Percentiles rank a stretch among this genome's conserved stretches.
Conservation (phyloP, 2,329 filamentous ascomycete species). For the Pseudomassariella vexata region DNA sequence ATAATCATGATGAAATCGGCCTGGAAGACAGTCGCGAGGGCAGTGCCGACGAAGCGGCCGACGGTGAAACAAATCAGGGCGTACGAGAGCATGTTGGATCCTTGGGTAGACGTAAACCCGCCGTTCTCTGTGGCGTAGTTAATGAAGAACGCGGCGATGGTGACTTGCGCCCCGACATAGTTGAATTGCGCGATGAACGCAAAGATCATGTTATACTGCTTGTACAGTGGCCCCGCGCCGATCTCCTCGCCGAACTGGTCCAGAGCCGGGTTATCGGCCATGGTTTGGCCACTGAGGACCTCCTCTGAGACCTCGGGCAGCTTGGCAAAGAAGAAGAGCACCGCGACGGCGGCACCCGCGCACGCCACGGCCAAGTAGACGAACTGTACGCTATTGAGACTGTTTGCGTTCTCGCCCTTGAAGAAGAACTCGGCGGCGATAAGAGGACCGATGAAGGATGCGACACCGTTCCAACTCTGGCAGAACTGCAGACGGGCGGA, state of each 20-base stretch:
- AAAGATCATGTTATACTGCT: slow-evolving; percentile 50
- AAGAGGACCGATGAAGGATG: slow-evolving; percentile 47
- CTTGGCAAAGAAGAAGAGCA: slow-evolving; percentile 44
- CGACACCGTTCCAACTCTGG: slow-evolving; percentile 48
- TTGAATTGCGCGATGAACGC: slow-evolving; percentile 50
- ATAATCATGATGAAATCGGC: slow-evolving; percentile 40
- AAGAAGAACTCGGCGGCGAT: slow-evolving; percentile 51
- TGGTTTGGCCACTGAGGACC: slow-evolving; percentile 1
- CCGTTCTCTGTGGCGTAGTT: slow-evolving; percentile 23
- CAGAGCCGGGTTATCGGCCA: slow-evolving; percentile 47
- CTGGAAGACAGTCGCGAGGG: slow-evolving; percentile 19
- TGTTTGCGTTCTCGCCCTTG: slow-evolving; percentile 34
- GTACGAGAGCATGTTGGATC: slow-evolving; percentile 62
- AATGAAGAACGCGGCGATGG: slow-evolving; percentile 39
- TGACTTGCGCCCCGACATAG: slow-evolving; percentile 48
- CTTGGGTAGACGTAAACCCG: slow-evolving; percentile 42
- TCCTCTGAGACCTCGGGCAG: slow-evolving; percentile 38
- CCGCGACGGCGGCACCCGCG: slow-evolving; percentile 45
- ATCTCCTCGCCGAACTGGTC: slow-evolving; percentile 37
- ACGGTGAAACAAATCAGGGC: slow-evolving; percentile 65
- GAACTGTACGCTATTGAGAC: slow-evolving; percentile 49
- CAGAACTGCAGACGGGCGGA: slow-evolving; percentile 49
- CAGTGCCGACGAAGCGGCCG: slow-evolving; percentile 55
- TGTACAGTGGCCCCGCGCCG: slow-evolving; percentile 39
- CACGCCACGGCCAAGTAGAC: slow-evolving; percentile 49